These are phyloP conservation scores for Floccularia luteovirens DNA, from an alignment of 768 basidiomycete genomes.

Conservation along the genomic window DNA sequence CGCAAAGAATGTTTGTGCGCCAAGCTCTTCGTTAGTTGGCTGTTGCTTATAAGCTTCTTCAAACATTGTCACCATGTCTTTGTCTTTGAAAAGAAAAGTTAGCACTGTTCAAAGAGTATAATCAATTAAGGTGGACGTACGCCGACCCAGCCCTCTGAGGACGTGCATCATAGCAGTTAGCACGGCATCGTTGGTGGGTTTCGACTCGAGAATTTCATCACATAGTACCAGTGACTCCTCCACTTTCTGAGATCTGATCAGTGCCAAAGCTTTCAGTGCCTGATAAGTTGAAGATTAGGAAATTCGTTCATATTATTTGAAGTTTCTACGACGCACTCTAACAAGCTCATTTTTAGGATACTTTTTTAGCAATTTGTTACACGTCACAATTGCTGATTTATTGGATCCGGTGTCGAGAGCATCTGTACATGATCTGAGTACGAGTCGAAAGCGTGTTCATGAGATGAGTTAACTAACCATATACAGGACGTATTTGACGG, in stretches of 20 bases:
- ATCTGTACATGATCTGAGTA: slow-evolving; percentile 35
- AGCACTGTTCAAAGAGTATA: neutral
- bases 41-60: slow-evolving; percentile 81
- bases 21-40: slow-evolving; percentile 77
- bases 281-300: slow-evolving; percentile 17
- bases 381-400: slow-evolving; percentile 78
- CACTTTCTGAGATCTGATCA: slow-evolving; percentile 78
- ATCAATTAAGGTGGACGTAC: slow-evolving; percentile 18
- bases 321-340: slow-evolving; percentile 40
- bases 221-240: slow-evolving; percentile 75
- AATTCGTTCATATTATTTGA: slow-evolving; percentile 9
- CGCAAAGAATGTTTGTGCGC: slow-evolving; percentile 78
- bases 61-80: slow-evolving; percentile 78
- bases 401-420: slow-evolving; percentile 81
- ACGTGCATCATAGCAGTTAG: slow-evolving; percentile 82
- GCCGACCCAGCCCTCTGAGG: slow-evolving; percentile 68
- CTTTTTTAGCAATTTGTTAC: slow-evolving; percentile 86
- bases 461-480: slow-evolving; percentile 41
- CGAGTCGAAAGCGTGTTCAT: slow-evolving; percentile 1
- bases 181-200: slow-evolving; percentile 66
- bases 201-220: slow-evolving; percentile 70
- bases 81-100: slow-evolving; percentile 30
- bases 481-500: slow-evolving; percentile 80
- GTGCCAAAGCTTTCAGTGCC: slow-evolving; percentile 80
- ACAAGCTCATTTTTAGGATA: slow-evolving; percentile 65